Percentiles rank a stretch among this genome's conserved stretches.
These are phyloP conservation scores for Quercus dentata DNA, from an alignment of 306 rosid species.

Conservation along the genomic window DNA sequence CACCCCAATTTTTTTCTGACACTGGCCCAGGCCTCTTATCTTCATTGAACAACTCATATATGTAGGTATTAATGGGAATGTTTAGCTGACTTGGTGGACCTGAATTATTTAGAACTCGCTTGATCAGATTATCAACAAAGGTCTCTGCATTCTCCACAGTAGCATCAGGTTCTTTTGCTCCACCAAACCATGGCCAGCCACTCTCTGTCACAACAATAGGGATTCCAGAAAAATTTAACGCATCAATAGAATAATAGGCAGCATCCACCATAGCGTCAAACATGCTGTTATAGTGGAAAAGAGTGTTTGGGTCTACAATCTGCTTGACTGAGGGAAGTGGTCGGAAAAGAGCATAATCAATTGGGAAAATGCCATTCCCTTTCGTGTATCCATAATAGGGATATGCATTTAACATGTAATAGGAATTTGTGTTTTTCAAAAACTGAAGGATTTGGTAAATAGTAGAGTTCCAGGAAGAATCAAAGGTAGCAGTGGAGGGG, in stretches of 20 bases:
- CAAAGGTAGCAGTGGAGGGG: constrained; percentile 76
- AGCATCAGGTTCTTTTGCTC: constrained; percentile 75
- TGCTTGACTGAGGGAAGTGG: constrained; percentile 83
- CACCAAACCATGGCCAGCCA: constrained; percentile 91
- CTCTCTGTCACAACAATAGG: constrained; percentile 78
- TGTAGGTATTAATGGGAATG: constrained; percentile 66
- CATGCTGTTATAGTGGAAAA: constrained; percentile 80
- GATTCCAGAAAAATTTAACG: constrained; percentile 61
- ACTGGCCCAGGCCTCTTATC: constrained; percentile 82
- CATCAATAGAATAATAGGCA: constrained; percentile 69
- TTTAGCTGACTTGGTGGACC: constrained; percentile 86
- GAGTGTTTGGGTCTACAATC: constrained; percentile 91
- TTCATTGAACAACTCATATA: constrained; percentile 90
- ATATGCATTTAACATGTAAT: constrained; percentile 71
- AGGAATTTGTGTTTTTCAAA: constrained; percentile 70
- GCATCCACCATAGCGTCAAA: constrained; percentile 98
- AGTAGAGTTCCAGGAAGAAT: constrained; percentile 69
- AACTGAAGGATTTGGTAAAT: constrained; percentile 70
- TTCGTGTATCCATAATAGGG: constrained; percentile 69
- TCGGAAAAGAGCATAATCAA: constrained; percentile 82
- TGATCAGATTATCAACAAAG: constrained; percentile 59
- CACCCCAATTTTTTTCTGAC: constrained; percentile 71
- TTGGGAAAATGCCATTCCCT: constrained; percentile 76
- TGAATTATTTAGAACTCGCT: constrained; percentile 76
- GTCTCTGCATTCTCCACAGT: constrained; percentile 65